These are phyloP conservation scores for Albatrellus ellisii DNA, from an alignment of 768 basidiomycete species.

Conservation along the genomic window DNA sequence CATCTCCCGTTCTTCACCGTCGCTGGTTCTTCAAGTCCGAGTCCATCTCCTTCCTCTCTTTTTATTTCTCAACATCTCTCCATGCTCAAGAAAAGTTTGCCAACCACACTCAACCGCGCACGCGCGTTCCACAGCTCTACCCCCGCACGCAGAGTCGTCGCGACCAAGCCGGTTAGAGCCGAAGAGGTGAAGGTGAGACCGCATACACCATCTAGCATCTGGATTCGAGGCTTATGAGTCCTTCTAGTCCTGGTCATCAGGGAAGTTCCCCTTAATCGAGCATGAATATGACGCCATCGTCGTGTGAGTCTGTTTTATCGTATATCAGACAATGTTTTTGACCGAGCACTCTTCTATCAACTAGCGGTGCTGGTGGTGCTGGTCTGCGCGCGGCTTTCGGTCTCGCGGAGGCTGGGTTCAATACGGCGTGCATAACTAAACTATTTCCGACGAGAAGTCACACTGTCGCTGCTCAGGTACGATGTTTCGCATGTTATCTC, in stretches of 20 bases:
- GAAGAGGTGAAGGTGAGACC: conserved; percentile 65
- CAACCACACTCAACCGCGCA: conserved; percentile 33
- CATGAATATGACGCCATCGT: conserved; percentile 99
- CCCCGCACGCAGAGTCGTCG: conserved; percentile 44
- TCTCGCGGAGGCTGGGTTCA: conserved; percentile 95
- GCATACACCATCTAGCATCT: conserved; percentile 6
- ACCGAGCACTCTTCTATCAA: too few relatives aligned
- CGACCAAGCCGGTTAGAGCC: conserved; percentile 65
- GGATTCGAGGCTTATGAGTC: conserved; percentile 9
- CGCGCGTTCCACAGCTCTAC: conserved; percentile 57
- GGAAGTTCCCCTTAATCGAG: conserved; percentile 93
- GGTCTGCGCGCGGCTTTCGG: conserved; percentile 97
- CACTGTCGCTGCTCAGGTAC: conserved; percentile 92
- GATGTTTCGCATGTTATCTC: conserved; percentile 12
- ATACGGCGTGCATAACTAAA: conserved; percentile 98
- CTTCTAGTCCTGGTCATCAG: conserved; percentile 70
- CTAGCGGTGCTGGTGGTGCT: conserved; percentile 93
- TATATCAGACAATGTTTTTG: too few relatives aligned
- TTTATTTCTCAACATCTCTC: background rate
- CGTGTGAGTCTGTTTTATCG: conserved; percentile 48
- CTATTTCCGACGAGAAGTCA: conserved; percentile 98
- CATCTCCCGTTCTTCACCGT: background rate
- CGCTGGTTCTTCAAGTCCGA: background rate
- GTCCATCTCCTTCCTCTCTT: conserved; percentile 13
- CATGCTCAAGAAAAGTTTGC: conserved; percentile 59